A percentile compares a stretch with the other conserved stretches of the same genome.
These are phyloP conservation scores for Colletotrichum caudatum DNA, from an alignment of 2,329 filamentous ascomycete species.

Conservation along the genomic window DNA sequence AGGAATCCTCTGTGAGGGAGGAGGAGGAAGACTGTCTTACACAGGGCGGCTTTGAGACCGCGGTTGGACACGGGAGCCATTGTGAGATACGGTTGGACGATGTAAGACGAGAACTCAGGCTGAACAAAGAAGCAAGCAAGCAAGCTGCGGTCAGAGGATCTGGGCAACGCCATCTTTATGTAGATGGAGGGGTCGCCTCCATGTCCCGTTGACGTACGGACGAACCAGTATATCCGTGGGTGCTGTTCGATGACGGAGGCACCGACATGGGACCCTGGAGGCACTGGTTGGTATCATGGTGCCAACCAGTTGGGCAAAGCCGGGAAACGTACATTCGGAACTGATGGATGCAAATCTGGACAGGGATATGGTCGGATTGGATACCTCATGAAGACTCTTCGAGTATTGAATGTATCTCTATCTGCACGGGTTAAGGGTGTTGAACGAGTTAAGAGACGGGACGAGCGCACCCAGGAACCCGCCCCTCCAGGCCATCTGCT, in stretches of 20 bases:
- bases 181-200: conserved; percentile 1
- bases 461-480: not conserved
- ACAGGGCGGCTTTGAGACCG: conserved; percentile 32
- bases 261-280: not conserved
- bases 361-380: not conserved
- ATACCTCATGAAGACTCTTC: not conserved
- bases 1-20: not conserved
- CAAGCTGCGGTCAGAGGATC: not conserved
- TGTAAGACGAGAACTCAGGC: not conserved
- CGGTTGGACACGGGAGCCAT: conserved; percentile 24
- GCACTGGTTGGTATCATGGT: not conserved
- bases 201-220: not conserved
- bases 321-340: not conserved
- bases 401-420: not conserved
- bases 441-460: not conserved
- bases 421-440: not conserved
- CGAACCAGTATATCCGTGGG: not conserved
- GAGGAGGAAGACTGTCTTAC: conserved; percentile 11
- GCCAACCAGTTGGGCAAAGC: conserved; percentile 24
- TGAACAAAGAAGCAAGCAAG: not conserved
- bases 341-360: not conserved
- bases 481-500: not conserved
- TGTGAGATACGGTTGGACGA: not conserved
- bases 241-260: conserved; percentile 10
- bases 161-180: conserved; percentile 15